Conservation (phyloP, 371 early-diverging fungal species). For the Blakeslea trispora region DNA sequence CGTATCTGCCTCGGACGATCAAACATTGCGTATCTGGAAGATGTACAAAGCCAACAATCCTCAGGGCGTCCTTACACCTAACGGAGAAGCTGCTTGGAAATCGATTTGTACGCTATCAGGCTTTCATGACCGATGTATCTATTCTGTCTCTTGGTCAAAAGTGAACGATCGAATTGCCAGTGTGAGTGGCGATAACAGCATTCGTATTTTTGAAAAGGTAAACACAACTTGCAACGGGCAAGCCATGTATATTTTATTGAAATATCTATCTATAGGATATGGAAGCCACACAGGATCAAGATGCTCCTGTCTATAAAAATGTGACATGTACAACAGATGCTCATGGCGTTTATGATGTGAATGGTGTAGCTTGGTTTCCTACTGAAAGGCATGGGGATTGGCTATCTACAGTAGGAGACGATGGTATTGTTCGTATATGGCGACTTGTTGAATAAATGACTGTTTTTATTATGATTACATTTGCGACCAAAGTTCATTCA, state of each 20-base stretch:
- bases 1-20: conserved; percentile 90
- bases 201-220: conserved; percentile 66
- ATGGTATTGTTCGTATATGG: conserved; percentile 85
- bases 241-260: not conserved
- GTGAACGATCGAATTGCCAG: conserved; percentile 72
- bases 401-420: conserved; percentile 89
- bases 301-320: conserved; percentile 36
- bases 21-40: conserved; percentile 82
- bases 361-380: conserved; percentile 88
- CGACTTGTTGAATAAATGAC: conserved; percentile 29
- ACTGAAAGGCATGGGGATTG: conserved; percentile 57
- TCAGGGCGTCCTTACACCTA: conserved; percentile 47
- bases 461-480: too few species aligned
- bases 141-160: conserved; percentile 91
- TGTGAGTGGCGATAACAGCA: conserved; percentile 82
- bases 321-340: conserved; percentile 56
- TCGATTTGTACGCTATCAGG: conserved; percentile 68
- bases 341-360: conserved; percentile 86
- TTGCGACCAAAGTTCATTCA: conserved; percentile 42
- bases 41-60: conserved; percentile 52
- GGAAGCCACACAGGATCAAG: conserved; percentile 24
- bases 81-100: conserved; percentile 66
- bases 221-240: not conserved
- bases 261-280: conserved; percentile 12
- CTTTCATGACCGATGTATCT: conserved; percentile 81